Evolutionary conservation across 2,329 filamentous ascomycete species (phyloP), one percentile per base, ranked within the genome.

Genomic region (Gaeumannomyces sp.): DNA sequence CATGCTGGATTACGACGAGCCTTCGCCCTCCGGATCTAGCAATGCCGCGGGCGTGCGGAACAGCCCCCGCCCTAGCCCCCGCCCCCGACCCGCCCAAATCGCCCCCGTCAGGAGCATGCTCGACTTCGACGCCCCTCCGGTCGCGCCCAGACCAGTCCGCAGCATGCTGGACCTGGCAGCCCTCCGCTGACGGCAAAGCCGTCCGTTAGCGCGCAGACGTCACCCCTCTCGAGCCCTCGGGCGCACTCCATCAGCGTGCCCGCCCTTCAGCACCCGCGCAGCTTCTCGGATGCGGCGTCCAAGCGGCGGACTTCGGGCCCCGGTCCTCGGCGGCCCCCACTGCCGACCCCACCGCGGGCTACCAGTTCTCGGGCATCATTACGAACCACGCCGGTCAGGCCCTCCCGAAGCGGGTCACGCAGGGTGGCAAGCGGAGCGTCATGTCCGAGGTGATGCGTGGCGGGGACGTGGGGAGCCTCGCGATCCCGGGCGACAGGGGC

Each of bases 21-120:
- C 67, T n/a, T 65, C 66, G 27, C 61, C 67, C 2, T 57, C 61
- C 56, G 67, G 50, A 65, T 58, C 65, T 31, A 62, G 59, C 68
- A 62, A 68, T 66, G 59, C 60, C 22, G 29, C 58, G 64, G 64
- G 70, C 59, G 66, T 66, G 33, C 72, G 73, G 64, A 75, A 73
- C 61, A 71, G 77, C 68, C 77, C 79, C 67, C 80, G 76, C 67
- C 80, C 79, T 60, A 71, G 77, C 68, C 77, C 79, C 67, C 80
- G 76, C 67, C 80, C 79, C n/a, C 82, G 68, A 80, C 65, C 33
- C 29, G 13, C 31, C 57, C 64, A 13, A n/a, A n/a, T 29, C 67
- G 80, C 81, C 50, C 82, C 84, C 7, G 80, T 88, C 63, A 82
- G 87, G 68, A 90, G 86, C 75, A 87, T 90, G 85, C 80, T 89